Evolutionary conservation across 2,329 filamentous ascomycete species (phyloP).

Genomic region (Fonsecaea monophora): DNA sequence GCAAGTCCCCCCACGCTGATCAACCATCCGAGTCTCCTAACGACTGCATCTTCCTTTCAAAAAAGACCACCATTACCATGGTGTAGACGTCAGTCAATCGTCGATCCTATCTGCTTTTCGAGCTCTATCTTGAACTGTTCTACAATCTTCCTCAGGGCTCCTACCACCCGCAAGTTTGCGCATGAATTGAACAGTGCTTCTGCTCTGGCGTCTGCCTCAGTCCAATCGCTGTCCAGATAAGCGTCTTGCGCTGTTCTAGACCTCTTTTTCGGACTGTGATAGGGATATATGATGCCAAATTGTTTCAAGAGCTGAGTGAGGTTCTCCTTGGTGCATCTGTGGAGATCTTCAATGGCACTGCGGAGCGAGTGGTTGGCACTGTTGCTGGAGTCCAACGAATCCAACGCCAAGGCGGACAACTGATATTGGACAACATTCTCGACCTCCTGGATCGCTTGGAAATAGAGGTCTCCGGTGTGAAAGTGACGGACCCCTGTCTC

Average conservation of each 20-base stretch:
- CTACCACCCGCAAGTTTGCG: background rate
- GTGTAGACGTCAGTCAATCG: background rate
- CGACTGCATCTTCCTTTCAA: background rate
- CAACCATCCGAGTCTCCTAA: background rate
- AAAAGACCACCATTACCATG: slow-evolving; percentile 10
- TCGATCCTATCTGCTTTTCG: background rate
- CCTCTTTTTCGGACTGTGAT: background rate
- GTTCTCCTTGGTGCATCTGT: background rate
- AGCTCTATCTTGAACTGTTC: background rate
- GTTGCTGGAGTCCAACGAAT: no score
- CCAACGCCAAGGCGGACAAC: background rate
- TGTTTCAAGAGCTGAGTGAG: background rate
- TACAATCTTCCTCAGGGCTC: background rate
- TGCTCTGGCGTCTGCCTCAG: background rate
- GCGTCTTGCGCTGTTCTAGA: background rate
- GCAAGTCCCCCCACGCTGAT: background rate
- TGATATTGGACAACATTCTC: background rate
- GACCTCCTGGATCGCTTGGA: background rate
- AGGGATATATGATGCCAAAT: background rate
- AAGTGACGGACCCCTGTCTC: background rate
- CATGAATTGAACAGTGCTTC: background rate
- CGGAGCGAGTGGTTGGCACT: background rate
- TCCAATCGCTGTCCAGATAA: background rate
- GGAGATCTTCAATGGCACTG: background rate
- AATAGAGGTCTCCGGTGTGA: background rate